Base-by-base conservation (phyloP, 2,329 filamentous ascomycete species). In the Cordyceps tenuipes region DNA sequence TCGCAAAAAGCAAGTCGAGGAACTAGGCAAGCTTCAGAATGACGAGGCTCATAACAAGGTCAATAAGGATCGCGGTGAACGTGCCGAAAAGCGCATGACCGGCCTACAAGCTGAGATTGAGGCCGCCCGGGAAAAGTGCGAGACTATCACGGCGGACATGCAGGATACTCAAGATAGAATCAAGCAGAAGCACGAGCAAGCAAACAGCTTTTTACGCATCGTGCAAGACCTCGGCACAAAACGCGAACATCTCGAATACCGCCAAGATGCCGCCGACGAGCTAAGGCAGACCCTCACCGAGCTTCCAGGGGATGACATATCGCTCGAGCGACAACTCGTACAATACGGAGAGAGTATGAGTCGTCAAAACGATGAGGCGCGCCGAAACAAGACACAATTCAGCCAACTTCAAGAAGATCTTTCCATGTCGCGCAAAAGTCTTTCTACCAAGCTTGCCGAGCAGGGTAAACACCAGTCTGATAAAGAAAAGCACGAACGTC, bases 21-120 rank as follows among this genome's bases (percentile, higher is more conserved):
- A 93, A 63, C 80, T 97, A 10, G 82, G 78, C 17, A 83, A 87
- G 62, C 81, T 88, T 61, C 90, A 90, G 68, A 83, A 88, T 48
- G 82, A 88, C 62, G 90, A 96, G 69, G 80, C 85, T 46, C 84
- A 91, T 64, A 86, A 89, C 64, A 94, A 94, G 71, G 77, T 82
- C 51, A 88, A 94, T 72, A 97, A 97, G 70, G 89, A 94, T 62
- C 88, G 86, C 62, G 92, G 88, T 8, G 88, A 91, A 58, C 83
- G 85, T 63, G 82, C 84, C 3, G 81, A 90, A 70, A 88, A 85
- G 69, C 78, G 82, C 51, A 85, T 84, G 48, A 77, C 82, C 21
- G 81, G 80, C 44, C 77, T 97, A 21, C 82, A 86, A 65, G 77
- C 77, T 2, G 84, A 90, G 65, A 88, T 91, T 53, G 83, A 88